Base-by-base conservation (phyloP, 495 filamentous ascomycete species). In the Massariosphaeria phaeospora region DNA sequence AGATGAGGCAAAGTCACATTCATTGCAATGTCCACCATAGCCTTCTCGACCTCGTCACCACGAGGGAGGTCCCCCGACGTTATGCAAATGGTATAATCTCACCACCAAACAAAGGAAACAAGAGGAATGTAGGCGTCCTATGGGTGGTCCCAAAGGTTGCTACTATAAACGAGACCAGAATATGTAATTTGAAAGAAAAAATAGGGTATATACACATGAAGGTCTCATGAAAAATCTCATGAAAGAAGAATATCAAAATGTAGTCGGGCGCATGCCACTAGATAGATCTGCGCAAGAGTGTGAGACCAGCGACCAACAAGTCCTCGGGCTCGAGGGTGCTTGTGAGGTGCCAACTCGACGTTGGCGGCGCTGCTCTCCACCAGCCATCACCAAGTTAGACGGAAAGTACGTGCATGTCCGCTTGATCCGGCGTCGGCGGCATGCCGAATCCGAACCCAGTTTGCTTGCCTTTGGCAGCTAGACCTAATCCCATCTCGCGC, bases 401-500 rank as follows among this genome's bases (percentile, higher is more conserved):
- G 2, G 55, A 59, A 21, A 63, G 44, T 23, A 63, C 49, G 30
- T 59, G 55, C 50, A 59, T 59, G 45, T 63, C 61, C 20, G 35
- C 42, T 21, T 55, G 43, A 30, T 63, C 61, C 8, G 41, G 40
- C 5, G 50, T 48, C 18, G 55, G 45, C 17, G 40, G 43, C 15
- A 52, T 18, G 27, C 29, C 38, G n/a, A 48, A 46, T 21, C 18
- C 54, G 23, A 48, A 34, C 25, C 50, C 44, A 2, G 21, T 27
- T 3, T 17, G 35, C n/a, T 54, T 52, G 29, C 63, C 61, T 29
- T 55, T 63, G 4, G 52, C 88, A 49, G 86, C 87, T 76, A 90
- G 87, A 66, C 89, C 82, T 57, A 96, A 76, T 51, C 91, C 93
- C 53, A 97, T 75, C 69, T 96, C 89, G 61, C 88, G 79, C 93